A percentile compares a stretch with the other conserved stretches of the same genome.
These are phyloP conservation scores for Candida lessepsii DNA, from an alignment of 805 yeast species.

Conservation along the genomic window DNA sequence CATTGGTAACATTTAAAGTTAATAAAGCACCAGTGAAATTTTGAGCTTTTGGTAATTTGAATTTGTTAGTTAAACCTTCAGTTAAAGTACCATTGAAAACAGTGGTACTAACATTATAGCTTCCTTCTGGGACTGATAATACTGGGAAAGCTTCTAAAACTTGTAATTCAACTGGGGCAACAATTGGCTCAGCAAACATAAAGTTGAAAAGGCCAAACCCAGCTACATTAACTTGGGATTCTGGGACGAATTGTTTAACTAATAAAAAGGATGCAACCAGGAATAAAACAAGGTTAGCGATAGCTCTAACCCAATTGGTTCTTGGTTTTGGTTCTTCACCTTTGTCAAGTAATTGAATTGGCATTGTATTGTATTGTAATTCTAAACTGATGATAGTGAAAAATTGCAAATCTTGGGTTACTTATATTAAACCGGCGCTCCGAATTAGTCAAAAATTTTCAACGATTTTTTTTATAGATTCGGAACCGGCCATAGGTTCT, in stretches of 20 bases:
- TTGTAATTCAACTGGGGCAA: conserved; percentile 8
- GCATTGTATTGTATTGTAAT: conserved; percentile 4
- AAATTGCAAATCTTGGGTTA: not conserved
- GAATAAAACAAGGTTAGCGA: not conserved
- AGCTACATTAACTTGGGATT: not conserved
- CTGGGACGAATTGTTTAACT: not conserved
- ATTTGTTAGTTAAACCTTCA: conserved; percentile 12
- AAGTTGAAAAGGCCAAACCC: not conserved
- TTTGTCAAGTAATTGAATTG: conserved; percentile 14
- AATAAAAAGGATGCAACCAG: not conserved
- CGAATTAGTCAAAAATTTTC: not conserved
- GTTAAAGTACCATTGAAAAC: conserved; percentile 11
- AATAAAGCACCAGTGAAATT: conserved; percentile 25
- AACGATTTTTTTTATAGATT: too few species aligned
- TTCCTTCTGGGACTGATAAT: conserved; percentile 6
- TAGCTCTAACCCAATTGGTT: conserved; percentile 1
- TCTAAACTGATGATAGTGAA: not conserved
- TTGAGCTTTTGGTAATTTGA: conserved; percentile 14
- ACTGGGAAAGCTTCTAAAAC: conserved; percentile 14
- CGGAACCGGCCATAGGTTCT: too few species aligned
- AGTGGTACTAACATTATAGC: conserved; percentile 6
- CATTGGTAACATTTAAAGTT: conserved; percentile 25
- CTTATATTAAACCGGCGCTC: conserved; percentile 1
- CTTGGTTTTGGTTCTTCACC: conserved; percentile 4
- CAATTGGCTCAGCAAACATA: not conserved